Evolutionary conservation across 2,329 filamentous ascomycete species (phyloP).

Genomic region (Aspergillus calidoustus): DNA sequence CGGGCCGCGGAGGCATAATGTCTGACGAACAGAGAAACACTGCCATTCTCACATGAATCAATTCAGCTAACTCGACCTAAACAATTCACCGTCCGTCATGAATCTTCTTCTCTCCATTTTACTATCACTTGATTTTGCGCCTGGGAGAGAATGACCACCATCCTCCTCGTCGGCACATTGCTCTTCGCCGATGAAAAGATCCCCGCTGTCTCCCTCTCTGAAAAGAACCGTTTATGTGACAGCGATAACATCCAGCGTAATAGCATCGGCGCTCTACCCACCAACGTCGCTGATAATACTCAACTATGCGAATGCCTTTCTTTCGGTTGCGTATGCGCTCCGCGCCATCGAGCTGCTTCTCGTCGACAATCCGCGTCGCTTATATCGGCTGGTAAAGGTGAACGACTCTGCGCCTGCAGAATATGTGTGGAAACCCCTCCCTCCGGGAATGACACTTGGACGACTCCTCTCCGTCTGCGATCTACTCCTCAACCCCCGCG

Average conservation of each 20-base stretch:
- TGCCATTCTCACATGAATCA: not conserved
- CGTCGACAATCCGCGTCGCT: slow-evolving; percentile 10
- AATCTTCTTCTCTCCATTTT: not conserved
- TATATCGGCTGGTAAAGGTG: slow-evolving; percentile 16
- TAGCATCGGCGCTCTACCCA: slow-evolving; percentile 19
- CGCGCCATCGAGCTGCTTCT: slow-evolving; percentile 24
- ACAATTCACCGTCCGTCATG: not conserved
- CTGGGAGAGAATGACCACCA: slow-evolving; percentile 10
- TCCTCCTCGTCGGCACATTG: slow-evolving; percentile 15
- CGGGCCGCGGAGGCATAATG: not conserved
- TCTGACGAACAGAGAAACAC: not conserved
- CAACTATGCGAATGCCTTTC: slow-evolving; percentile 24
- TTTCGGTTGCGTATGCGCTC: slow-evolving; percentile 19
- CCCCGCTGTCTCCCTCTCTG: not conserved
- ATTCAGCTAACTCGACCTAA: not conserved
- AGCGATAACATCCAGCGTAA: slow-evolving; percentile 15
- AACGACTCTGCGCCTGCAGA: slow-evolving; percentile 1
- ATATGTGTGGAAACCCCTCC: slow-evolving; percentile 21
- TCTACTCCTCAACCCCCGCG: slow-evolving; percentile 22
- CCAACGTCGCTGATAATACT: slow-evolving; percentile 11
- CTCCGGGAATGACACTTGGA: slow-evolving; percentile 5
- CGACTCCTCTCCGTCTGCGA: slow-evolving; percentile 19
- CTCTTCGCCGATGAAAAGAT: slow-evolving; percentile 16
- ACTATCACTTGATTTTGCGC: not conserved
- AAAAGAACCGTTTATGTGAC: slow-evolving; percentile 7